These are phyloP conservation scores for Microcos paniculata DNA, from an alignment of 345 rosid species.

Conservation along the genomic window DNA sequence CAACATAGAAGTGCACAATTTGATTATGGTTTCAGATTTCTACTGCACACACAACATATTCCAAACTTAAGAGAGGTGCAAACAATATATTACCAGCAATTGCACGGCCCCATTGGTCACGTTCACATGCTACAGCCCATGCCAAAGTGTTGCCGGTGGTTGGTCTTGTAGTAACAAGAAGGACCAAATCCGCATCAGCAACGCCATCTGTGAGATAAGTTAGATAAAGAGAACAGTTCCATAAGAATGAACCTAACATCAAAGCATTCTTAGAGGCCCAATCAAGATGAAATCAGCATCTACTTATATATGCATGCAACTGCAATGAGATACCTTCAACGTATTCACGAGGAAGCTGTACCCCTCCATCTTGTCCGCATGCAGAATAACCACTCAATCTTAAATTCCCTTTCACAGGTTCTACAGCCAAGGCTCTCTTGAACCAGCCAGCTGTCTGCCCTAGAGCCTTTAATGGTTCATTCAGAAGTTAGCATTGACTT, in stretches of 20 bases:
- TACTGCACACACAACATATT: not conserved
- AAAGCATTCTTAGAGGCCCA: not conserved
- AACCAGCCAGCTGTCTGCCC: constrained; percentile 97
- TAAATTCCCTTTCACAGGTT: constrained; percentile 95
- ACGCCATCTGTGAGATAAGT: constrained; percentile 66
- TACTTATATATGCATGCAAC: constrained; percentile 13
- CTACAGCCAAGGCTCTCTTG: constrained; percentile 86
- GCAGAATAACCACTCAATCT: constrained; percentile 99
- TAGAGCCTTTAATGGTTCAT: constrained; percentile 63
- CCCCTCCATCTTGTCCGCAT: constrained; percentile 99
- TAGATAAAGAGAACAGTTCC: constrained; percentile 6
- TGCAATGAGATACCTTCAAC: constrained; percentile 68
- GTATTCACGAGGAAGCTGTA: constrained; percentile 92
- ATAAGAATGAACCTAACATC: not conserved
- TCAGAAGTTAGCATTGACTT: constrained; percentile 24
- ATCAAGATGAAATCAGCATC: not conserved
- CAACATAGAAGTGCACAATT: constrained; percentile 16
- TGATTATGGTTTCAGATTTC: constrained; percentile 18
- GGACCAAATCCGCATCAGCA: constrained; percentile 86
- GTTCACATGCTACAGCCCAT: constrained; percentile 99
- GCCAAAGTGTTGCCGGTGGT: constrained; percentile 99
- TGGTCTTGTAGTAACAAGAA: constrained; percentile 96
- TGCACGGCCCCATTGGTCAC: constrained; percentile 99
- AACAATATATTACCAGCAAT: constrained; percentile 68
- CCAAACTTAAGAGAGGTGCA: not conserved